Evolutionary conservation across 2,329 filamentous ascomycete genomes (phyloP).

Genomic region (Botrytis hyacinthi): DNA sequence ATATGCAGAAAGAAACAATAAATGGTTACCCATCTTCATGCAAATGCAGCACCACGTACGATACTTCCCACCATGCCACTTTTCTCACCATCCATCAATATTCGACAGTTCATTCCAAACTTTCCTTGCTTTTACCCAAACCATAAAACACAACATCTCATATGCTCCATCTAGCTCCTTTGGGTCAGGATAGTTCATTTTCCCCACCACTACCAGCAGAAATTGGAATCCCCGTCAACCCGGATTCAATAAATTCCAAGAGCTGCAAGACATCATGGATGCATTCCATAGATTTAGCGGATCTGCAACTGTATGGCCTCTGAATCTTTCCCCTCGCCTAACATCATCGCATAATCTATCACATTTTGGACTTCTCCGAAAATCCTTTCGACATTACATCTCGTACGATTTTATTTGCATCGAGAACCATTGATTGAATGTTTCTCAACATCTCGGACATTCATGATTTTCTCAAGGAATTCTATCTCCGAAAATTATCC

Average conservation of each 20-base stretch:
- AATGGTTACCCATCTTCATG: neutral
- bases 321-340: neutral
- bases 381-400: neutral
- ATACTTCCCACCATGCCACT: neutral
- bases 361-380: neutral
- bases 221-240: slow-evolving; percentile 7
- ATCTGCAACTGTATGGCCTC: neutral
- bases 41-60: neutral
- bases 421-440: neutral
- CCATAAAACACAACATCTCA: slow-evolving; percentile 10
- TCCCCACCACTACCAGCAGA: neutral
- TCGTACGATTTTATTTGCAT: neutral
- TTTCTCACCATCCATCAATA: neutral
- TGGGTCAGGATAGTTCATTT: neutral
- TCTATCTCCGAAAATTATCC: slow-evolving; percentile 1
- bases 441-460: slow-evolving; percentile 11
- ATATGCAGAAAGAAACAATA: neutral
- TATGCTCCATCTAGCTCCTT: neutral
- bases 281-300: slow-evolving; percentile 9
- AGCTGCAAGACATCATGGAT: slow-evolving; percentile 15
- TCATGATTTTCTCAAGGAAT: neutral
- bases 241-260: slow-evolving; percentile 10
- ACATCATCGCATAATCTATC: slow-evolving; percentile 16
- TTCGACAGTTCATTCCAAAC: neutral
- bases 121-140: slow-evolving; percentile 3